These are phyloP conservation scores for Linnemannia exigua DNA, from an alignment of 192 early-diverging fungal species.

Conservation along the genomic window DNA sequence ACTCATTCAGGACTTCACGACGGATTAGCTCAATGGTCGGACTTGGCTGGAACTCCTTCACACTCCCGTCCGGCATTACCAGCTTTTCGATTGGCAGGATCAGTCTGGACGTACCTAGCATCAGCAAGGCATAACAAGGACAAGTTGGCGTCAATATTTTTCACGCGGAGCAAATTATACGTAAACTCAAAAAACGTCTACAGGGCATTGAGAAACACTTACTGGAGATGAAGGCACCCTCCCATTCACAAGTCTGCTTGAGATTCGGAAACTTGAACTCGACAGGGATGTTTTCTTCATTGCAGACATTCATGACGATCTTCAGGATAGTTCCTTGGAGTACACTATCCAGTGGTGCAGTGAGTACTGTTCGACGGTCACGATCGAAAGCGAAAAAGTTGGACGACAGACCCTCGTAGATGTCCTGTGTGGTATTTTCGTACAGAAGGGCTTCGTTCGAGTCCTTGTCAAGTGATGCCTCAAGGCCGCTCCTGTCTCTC, in stretches of 20 bases:
- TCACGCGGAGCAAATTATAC: neutral
- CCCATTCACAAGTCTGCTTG: conserved; percentile 65
- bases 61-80: conserved; percentile 50
- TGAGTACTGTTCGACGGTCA: conserved; percentile 44
- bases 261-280: conserved; percentile 68
- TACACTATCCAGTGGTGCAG: conserved; percentile 71
- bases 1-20: conserved; percentile 42
- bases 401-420: conserved; percentile 80
- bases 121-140: neutral
- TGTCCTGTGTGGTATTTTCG: conserved; percentile 63
- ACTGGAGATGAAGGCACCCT: conserved; percentile 80
- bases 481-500: conserved; percentile 66
- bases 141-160: neutral
- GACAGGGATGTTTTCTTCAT: conserved; percentile 65
- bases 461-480: conserved; percentile 54
- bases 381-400: conserved; percentile 73
- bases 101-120: conserved; percentile 66
- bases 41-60: conserved; percentile 28
- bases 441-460: conserved; percentile 73
- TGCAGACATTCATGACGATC: conserved; percentile 70
- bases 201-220: conserved; percentile 11
- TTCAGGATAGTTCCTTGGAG: conserved; percentile 77
- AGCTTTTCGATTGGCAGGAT: conserved; percentile 67
- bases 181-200: neutral
- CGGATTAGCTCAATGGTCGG: conserved; percentile 37